These are phyloP conservation scores for Carpinus viminea DNA, from an alignment of 306 rosid species.

Conservation along the genomic window DNA sequence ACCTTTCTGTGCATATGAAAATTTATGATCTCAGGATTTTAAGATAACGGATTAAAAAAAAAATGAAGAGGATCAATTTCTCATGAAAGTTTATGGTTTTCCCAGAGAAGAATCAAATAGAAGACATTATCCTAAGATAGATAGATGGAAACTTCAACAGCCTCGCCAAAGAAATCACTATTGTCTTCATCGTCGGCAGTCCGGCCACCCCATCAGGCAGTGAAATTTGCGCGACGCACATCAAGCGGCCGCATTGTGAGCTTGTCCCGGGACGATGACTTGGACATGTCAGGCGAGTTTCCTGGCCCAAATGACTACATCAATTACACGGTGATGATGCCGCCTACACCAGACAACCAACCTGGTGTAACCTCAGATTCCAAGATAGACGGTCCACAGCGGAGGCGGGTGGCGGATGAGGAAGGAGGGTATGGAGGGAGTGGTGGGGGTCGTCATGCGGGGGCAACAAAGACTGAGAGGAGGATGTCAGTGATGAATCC, in stretches of 20 bases:
- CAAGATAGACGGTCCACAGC: constrained; percentile 35
- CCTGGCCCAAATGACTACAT: constrained; percentile 58
- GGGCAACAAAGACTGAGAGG: constrained; percentile 51
- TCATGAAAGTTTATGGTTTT: neutral
- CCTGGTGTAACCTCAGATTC: constrained; percentile 43
- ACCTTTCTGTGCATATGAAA: neutral
- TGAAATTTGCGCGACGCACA: constrained; percentile 58
- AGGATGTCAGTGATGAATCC: constrained; percentile 69
- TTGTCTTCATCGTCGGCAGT: constrained; percentile 23
- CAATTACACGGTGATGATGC: constrained; percentile 83
- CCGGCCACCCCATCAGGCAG: constrained; percentile 50
- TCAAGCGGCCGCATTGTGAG: constrained; percentile 61
- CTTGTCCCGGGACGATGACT: constrained; percentile 70
- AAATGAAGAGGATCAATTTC: neutral
- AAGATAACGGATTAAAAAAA: neutral
- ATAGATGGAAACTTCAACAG: constrained; percentile 41
- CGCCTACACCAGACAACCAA: constrained; percentile 84
- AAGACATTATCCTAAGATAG: neutral
- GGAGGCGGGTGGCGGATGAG: constrained; percentile 21
- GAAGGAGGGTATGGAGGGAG: constrained; percentile 1
- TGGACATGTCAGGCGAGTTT: constrained; percentile 55
- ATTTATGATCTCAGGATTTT: neutral
- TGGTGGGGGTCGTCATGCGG: constrained; percentile 6
- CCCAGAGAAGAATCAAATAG: neutral
- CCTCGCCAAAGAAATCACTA: constrained; percentile 42